Conservation (phyloP, 129 eudicot genomes). For the Silybum marianum region DNA sequence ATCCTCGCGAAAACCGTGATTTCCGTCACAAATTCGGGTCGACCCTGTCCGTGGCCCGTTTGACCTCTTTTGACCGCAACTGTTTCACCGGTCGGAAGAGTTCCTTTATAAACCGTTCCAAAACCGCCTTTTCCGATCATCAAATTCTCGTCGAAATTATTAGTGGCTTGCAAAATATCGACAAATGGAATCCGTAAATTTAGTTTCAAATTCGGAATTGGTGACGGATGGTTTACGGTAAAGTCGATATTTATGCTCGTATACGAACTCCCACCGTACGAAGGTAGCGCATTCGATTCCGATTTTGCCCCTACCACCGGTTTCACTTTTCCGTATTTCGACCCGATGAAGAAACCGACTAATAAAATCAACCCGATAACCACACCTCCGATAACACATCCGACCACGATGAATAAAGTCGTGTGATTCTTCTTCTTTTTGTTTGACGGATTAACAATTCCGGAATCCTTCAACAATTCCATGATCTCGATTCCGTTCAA, state of each 20-base stretch:
- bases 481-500: slow-evolving; percentile 68
- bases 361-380: slow-evolving; percentile 35
- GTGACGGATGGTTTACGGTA: slow-evolving; percentile 29
- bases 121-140: slow-evolving; percentile 71
- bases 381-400: slow-evolving; percentile 44
- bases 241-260: slow-evolving; percentile 28
- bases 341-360: slow-evolving; percentile 24
- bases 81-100: slow-evolving; percentile 39
- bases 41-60: slow-evolving; percentile 59
- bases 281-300: slow-evolving; percentile 22
- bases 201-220: slow-evolving; percentile 32
- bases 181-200: slow-evolving; percentile 44
- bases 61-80: slow-evolving; percentile 67
- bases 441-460: not conserved
- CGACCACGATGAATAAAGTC: slow-evolving; percentile 24
- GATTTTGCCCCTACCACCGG: slow-evolving; percentile 14
- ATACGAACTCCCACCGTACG: slow-evolving; percentile 43
- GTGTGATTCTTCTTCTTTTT: slow-evolving; percentile 1
- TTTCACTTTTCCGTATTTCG: slow-evolving; percentile 31
- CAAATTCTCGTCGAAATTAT: slow-evolving; percentile 42
- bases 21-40: slow-evolving; percentile 61
- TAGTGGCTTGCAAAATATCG: slow-evolving; percentile 49
- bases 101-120: slow-evolving; percentile 69
- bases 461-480: slow-evolving; percentile 29
- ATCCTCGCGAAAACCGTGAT: slow-evolving; percentile 57